These are phyloP conservation scores for Aspergillus sp. DNA, from an alignment of 2,329 filamentous ascomycete species.

Conservation along the genomic window DNA sequence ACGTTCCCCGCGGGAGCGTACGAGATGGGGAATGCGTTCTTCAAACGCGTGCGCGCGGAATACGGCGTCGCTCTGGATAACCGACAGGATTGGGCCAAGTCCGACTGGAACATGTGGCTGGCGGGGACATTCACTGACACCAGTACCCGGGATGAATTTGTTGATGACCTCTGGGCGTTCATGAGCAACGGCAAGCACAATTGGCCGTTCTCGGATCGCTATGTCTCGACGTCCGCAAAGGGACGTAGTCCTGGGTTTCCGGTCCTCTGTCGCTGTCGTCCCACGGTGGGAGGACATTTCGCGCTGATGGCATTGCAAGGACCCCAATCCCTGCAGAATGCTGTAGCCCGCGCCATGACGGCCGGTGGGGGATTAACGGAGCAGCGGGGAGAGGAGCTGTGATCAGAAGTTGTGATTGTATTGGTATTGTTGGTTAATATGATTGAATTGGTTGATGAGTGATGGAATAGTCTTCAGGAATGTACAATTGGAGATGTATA, in stretches of 20 bases:
- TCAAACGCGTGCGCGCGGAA: slow-evolving; percentile 33
- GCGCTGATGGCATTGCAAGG: slow-evolving; percentile 40
- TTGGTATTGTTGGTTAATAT: background rate
- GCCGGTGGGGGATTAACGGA: background rate
- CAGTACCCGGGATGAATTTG: slow-evolving; percentile 31
- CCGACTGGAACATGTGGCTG: slow-evolving; percentile 47
- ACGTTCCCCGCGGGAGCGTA: slow-evolving; percentile 38
- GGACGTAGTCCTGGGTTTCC: slow-evolving; percentile 31
- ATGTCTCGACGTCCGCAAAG: slow-evolving; percentile 34
- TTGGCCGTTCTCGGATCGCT: slow-evolving; percentile 47
- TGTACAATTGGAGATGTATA: too few relatives aligned
- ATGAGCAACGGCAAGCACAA: slow-evolving; percentile 43
- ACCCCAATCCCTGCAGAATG: slow-evolving; percentile 20
- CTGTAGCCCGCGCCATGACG: slow-evolving; percentile 9
- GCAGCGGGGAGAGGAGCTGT: slow-evolving; percentile 17
- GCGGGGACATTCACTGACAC: slow-evolving; percentile 31
- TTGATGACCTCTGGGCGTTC: slow-evolving; percentile 43
- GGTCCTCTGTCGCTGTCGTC: slow-evolving; percentile 38
- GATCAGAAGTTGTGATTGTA: slow-evolving; percentile 1
- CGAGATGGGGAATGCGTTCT: slow-evolving; percentile 38
- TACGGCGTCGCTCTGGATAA: slow-evolving; percentile 43
- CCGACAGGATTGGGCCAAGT: slow-evolving; percentile 42
- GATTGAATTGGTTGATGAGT: background rate
- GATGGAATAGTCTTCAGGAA: too few relatives aligned
- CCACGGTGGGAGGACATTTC: slow-evolving; percentile 46